These are phyloP conservation scores for Phytophthora pistaciae DNA, from an alignment of 352 stramenopile species.

Conservation along the genomic window DNA sequence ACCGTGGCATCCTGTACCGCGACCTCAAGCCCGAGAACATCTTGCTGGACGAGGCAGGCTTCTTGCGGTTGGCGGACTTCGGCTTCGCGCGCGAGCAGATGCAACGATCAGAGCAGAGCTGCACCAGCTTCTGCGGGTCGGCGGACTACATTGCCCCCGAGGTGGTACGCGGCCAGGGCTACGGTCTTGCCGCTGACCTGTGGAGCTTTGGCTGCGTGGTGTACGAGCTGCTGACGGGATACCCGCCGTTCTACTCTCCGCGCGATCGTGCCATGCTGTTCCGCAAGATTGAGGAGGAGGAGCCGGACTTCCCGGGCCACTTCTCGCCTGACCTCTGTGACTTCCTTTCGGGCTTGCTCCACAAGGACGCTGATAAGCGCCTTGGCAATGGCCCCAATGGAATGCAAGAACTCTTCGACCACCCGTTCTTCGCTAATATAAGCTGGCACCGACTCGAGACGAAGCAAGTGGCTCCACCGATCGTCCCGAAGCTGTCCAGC, in stretches of 20 bases:
- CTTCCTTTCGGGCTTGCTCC: conserved; percentile 68
- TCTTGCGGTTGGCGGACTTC: conserved; percentile 88
- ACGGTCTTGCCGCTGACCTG: conserved; percentile 80
- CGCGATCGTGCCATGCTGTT: conserved; percentile 95
- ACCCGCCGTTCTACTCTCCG: conserved; percentile 94
- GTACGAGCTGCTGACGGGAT: conserved; percentile 86
- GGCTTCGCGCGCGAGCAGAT: conserved; percentile 76
- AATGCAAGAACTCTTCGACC: conserved; percentile 78
- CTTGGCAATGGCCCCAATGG: conserved; percentile 62
- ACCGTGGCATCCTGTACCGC: conserved; percentile 84
- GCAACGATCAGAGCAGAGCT: conserved; percentile 61
- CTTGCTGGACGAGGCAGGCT: conserved; percentile 91
- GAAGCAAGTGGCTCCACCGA: conserved; percentile 76
- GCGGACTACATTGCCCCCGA: conserved; percentile 90
- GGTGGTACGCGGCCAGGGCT: conserved; percentile 75
- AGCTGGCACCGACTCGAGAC: conserved; percentile 82
- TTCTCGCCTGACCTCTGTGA: conserved; percentile 74
- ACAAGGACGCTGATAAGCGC: conserved; percentile 69
- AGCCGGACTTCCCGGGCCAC: conserved; percentile 94
- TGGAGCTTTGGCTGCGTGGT: conserved; percentile 93
- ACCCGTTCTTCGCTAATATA: conserved; percentile 79
- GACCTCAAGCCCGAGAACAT: conserved; percentile 95
- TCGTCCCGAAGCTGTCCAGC: conserved; percentile 55
- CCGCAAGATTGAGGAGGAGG: conserved; percentile 95
- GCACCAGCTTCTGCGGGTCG: conserved; percentile 86